Evolutionary conservation across 2,329 filamentous ascomycete species (phyloP).

Genomic region (Fusarium burgessii): DNA sequence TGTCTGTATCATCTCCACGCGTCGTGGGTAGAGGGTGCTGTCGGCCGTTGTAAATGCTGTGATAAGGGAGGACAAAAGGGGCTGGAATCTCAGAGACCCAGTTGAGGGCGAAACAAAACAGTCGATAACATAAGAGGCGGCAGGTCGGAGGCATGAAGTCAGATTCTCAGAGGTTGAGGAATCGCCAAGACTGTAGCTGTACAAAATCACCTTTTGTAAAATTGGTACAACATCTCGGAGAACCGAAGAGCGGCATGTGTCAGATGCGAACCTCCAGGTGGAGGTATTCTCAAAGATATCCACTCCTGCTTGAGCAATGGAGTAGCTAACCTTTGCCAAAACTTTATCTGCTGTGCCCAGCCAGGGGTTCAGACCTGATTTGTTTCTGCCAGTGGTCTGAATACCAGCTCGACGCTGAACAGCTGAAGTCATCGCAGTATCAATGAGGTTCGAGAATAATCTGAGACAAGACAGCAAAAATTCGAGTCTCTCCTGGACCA

Average conservation of each 20-base stretch:
- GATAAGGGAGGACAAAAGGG: conserved; percentile 78
- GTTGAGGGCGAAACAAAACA: conserved; percentile 79
- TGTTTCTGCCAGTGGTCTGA: conserved; percentile 61
- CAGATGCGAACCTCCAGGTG: conserved; percentile 83
- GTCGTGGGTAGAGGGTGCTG: conserved; percentile 71
- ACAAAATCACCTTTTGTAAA: conserved; percentile 77
- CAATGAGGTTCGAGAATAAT: conserved; percentile 80
- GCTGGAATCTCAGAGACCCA: conserved; percentile 79
- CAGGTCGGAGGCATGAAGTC: conserved; percentile 74
- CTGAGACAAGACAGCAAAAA: conserved; percentile 80
- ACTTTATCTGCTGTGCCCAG: conserved; percentile 83
- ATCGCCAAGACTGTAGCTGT: conserved; percentile 81
- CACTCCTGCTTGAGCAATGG: conserved; percentile 79
- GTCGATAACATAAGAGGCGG: conserved; percentile 81
- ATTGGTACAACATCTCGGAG: conserved; percentile 75
- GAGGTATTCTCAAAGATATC: conserved; percentile 88
- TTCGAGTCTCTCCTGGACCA: conserved; percentile 79
- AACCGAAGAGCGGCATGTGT: conserved; percentile 76
- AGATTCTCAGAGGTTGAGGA: conserved; percentile 58
- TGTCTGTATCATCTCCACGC: conserved; percentile 65
- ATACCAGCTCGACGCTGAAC: conserved; percentile 72
- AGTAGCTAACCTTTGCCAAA: conserved; percentile 76
- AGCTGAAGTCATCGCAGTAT: conserved; percentile 78
- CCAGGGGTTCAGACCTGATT: conserved; percentile 65
- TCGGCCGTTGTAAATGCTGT: conserved; percentile 60